phyloP scores from a whole-genome alignment of 2,329 filamentous ascomycete genomes.

The Stemphylium vesicarium region DNA sequence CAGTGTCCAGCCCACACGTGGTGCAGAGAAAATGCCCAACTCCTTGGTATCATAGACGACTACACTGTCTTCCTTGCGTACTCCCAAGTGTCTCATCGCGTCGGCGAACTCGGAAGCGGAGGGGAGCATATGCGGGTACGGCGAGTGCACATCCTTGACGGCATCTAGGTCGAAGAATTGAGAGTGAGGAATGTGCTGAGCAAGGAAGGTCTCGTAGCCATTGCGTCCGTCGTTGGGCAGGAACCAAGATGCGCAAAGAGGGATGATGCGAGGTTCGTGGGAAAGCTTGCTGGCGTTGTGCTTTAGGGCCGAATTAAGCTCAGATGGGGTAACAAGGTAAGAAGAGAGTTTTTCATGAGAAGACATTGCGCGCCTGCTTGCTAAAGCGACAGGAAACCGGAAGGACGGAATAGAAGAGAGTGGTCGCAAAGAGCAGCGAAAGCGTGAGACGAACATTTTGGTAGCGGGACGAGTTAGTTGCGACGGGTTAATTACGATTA shows the following conservation, averaged over 20 bases:
- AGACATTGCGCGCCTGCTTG: constrained; percentile 33
- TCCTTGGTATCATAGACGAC: constrained; percentile 95
- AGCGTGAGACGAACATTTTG: constrained; percentile 39
- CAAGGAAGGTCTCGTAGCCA: constrained; percentile 80
- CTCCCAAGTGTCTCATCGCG: constrained; percentile 88
- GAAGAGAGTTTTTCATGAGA: constrained; percentile 65
- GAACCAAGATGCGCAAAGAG: constrained; percentile 94
- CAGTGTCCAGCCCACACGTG: constrained; percentile 92
- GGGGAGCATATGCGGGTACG: constrained; percentile 97
- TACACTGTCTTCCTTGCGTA: constrained; percentile 83
- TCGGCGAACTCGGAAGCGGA: constrained; percentile 78
- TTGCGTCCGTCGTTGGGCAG: constrained; percentile 88
- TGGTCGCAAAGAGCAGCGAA: constrained; percentile 34
- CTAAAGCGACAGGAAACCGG: constrained; percentile 14
- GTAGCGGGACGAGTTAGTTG: constrained; percentile 24
- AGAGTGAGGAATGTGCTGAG: constrained; percentile 83
- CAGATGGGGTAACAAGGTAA: constrained; percentile 84
- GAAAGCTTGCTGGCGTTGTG: constrained; percentile 83
- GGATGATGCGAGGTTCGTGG: constrained; percentile 81
- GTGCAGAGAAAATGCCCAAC: constrained; percentile 91
- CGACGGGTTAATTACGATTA: not conserved
- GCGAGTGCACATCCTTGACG: constrained; percentile 83
- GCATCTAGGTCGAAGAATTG: constrained; percentile 97
- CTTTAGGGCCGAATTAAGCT: constrained; percentile 81
- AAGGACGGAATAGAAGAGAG: constrained; percentile 22